phyloP scores from a whole-genome alignment of 176 grass and related monocot genomes.

The Miscanthus lutarioriparius region DNA sequence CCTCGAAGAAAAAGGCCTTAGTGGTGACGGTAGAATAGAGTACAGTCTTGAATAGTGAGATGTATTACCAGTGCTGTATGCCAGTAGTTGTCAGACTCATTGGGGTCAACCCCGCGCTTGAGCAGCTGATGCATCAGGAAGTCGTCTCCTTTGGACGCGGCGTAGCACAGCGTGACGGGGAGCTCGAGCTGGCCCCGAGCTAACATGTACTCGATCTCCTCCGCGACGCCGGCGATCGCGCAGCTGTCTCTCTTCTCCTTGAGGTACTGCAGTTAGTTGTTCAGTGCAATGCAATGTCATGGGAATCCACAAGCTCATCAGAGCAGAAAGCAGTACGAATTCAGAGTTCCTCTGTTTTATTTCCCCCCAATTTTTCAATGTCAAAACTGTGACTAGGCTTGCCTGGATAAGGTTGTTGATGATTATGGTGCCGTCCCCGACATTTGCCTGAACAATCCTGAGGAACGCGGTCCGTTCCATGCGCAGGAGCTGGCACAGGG shows the following conservation, averaged over 20 bases:
- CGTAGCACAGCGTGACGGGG: constrained; percentile 67
- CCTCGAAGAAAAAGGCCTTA: no score
- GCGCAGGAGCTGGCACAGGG: constrained; percentile 75
- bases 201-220: constrained; percentile 74
- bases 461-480: constrained; percentile 61
- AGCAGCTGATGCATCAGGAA: constrained; percentile 66
- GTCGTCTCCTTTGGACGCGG: constrained; percentile 60
- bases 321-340: not conserved
- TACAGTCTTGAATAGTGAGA: not conserved
- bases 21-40: no score
- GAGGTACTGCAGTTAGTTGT: constrained; percentile 50
- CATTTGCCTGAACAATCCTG: constrained; percentile 65
- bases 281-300: not conserved
- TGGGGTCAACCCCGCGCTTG: constrained; percentile 51
- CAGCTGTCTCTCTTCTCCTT: constrained; percentile 50
- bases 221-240: constrained; percentile 36
- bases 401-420: constrained; percentile 80
- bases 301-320: not conserved
- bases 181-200: constrained; percentile 61
- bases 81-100: constrained; percentile 61
- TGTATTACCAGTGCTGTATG: constrained; percentile 56
- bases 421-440: constrained; percentile 67
- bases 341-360: not conserved
- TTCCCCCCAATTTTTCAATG: not conserved
- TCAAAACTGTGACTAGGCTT: not conserved